Base-by-base conservation (phyloP, 1,284 basidiomycete species). In the Kalmanozyma brasiliensis region DNA sequence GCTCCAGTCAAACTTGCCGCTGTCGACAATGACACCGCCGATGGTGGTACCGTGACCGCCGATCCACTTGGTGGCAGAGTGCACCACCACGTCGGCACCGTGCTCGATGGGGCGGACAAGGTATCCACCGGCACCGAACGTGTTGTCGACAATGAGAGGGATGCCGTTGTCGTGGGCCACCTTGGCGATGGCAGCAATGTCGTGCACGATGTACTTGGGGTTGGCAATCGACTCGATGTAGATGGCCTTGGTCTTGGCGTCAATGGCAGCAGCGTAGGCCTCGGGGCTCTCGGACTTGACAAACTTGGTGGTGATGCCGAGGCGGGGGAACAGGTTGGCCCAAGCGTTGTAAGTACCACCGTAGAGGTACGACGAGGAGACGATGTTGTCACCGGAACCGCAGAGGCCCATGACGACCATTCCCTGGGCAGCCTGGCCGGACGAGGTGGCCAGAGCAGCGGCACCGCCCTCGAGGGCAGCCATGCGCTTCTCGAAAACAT, bases 11-110 rank as follows among this genome's bases (percentile, higher is more conserved):
- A 94, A 94, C 74, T 80, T 93, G 51, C 92, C 92, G 22, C 88
- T 87, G 81, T 93, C 92, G 51, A 94, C 82, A 63, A 94, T 85
- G 19, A 93, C 88, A 59, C 93, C 93, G 6, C 86, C 92, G 47
- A 94, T 92, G 23, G 91, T 92, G 2, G 90, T 94, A 56, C 92
- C 92, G 80, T 93, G 92, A 0, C 92, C 91, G 26, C 91, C 90
- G 48, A 94, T 92, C 92, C 92, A 94, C 81, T 94, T 94, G 4
- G 92, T 93, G 0, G 91, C 91, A 59, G 89, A 90, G 84, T 93
- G 90, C 8, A 92, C 90, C 86, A 94, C 86, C 56, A 94, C 91
- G 77, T 94, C 89, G 38, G 91, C 92, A 23, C 92, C 92, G 66
- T 88, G 86, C 23, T 90, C 87, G 56, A 93, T 89, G 10, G 92